A percentile compares a stretch with the other conserved stretches of the same genome.
These are phyloP conservation scores for Helicostylum pulchrum DNA, from an alignment of 192 early-diverging fungal species.

Conservation along the genomic window DNA sequence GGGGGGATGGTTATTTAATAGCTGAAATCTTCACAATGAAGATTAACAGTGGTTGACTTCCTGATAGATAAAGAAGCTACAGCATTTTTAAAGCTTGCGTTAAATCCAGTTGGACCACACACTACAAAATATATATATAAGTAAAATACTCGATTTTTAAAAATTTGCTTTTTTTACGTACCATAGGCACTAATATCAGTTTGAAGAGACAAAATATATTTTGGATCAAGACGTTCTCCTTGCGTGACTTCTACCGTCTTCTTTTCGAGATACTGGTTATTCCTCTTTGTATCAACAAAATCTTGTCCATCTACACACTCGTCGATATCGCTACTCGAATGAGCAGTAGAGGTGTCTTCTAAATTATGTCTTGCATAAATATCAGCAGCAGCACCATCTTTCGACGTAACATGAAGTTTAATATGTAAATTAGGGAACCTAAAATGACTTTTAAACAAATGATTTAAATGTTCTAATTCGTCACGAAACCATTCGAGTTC, in stretches of 20 bases:
- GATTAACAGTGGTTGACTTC: not conserved
- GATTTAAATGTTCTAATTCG: conserved; percentile 10
- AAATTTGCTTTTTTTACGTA: not conserved
- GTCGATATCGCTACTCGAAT: not conserved
- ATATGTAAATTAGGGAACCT: conserved; percentile 16
- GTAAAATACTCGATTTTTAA: not conserved
- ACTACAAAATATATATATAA: conserved; percentile 14
- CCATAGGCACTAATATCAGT: conserved; percentile 1
- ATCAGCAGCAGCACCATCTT: not conserved
- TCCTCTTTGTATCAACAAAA: not conserved
- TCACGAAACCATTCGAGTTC: conserved; percentile 27
- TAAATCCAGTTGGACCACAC: conserved; percentile 29
- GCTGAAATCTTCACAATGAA: conserved; percentile 30
- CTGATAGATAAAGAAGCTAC: conserved; percentile 2
- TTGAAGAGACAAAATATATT: not conserved
- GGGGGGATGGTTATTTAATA: not conserved
- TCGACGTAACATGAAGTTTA: not conserved
- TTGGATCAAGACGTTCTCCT: not conserved
- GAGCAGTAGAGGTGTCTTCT: conserved; percentile 1
- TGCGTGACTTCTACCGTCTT: too few relatives aligned
- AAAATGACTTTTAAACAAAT: not conserved
- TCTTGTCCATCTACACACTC: conserved; percentile 1
- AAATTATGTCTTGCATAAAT: not conserved
- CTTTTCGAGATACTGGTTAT: too few relatives aligned
- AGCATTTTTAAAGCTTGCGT: conserved; percentile 20